Base-by-base conservation (phyloP, 2,329 filamentous ascomycete species). In the Colletotrichum orbiculare region DNA sequence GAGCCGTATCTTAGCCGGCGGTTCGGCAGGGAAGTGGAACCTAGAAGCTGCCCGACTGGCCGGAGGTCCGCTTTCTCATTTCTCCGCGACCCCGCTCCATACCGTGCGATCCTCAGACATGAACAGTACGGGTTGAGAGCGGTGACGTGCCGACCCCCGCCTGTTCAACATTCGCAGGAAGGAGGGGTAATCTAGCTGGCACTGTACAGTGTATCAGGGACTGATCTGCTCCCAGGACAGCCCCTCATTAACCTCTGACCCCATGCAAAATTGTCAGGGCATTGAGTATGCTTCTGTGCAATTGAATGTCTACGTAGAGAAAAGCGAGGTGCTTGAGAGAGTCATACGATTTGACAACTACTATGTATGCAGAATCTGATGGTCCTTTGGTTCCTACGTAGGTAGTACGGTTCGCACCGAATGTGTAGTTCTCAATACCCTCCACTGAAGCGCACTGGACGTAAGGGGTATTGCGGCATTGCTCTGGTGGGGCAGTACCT, bases 81-180 rank as follows among this genome's bases (percentile, higher is more conserved):
- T 66, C 63, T 63, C 63, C 63, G 63, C 37, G 47, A 65, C 62
- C 57, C 58, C 53, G 63, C 63, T 58, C 12, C 45, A 6, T 11
- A 53, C 58, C 4, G 63, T 66, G 37, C 35, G 3, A 1, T 0
- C 11, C 11, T 3, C 8, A 2, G 12, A 2, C 1, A 41, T 12
- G 48, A 11, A 53, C 59, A 34, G 46, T 43, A 12, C 0, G 2
- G 0, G 0, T 17, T 1, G 4, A 15, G 11, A 3, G 6, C 1
- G 5, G 39, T 6, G 11, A 49, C 1, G 43, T 4, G 37, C 46
- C 11, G 1, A 4, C 8, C 0, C 2, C 5, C 8, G 34, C 15
- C 11, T 25, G 7, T 39, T 17, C 9, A 9, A 39, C 12, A 33
- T 53, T 41, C 42, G 13, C 47, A 17, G 58, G 58, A 53, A 62